Evolutionary conservation across 2,329 filamentous ascomycete species (phyloP).

Genomic region (Colletotrichum filicis): DNA sequence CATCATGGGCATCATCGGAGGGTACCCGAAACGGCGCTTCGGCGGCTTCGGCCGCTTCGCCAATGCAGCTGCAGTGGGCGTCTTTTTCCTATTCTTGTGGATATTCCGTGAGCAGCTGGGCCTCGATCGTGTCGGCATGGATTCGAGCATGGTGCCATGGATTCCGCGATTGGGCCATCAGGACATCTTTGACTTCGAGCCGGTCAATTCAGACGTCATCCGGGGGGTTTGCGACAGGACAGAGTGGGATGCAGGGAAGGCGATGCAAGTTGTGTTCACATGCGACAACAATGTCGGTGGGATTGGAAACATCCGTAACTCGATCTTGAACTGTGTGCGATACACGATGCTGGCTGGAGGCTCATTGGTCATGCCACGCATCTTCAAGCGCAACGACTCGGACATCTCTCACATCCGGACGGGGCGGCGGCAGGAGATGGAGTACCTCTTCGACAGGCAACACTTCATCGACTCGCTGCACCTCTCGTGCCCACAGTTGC

Average conservation of each 20-base stretch:
- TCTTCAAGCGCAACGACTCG: conserved; percentile 45
- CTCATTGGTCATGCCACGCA: conserved; percentile 48
- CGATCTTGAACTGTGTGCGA: conserved; percentile 52
- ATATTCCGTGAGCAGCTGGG: no score
- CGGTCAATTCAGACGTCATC: no score
- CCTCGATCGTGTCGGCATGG: no score
- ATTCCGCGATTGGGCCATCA: no score
- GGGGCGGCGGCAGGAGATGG: conserved; percentile 38
- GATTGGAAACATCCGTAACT: conserved; percentile 51
- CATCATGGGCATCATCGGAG: no score
- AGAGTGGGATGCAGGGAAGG: conserved; percentile 37
- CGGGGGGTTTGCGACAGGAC: conserved; percentile 35
- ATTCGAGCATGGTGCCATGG: no score
- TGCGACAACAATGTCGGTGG: conserved; percentile 52
- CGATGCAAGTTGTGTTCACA: conserved; percentile 46
- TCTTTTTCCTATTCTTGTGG: no score
- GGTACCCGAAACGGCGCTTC: no score
- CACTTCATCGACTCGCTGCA: conserved; percentile 40
- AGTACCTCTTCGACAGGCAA: conserved; percentile 42
- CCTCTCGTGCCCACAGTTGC: conserved; percentile 41
- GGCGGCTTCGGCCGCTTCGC: no score
- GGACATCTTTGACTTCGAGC: no score
- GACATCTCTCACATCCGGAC: conserved; percentile 42
- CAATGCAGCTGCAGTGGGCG: no score
- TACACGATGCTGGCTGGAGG: conserved; percentile 51